Base-by-base conservation (phyloP, 2,329 filamentous ascomycete species). In the Beauveria pseudobassiana region DNA sequence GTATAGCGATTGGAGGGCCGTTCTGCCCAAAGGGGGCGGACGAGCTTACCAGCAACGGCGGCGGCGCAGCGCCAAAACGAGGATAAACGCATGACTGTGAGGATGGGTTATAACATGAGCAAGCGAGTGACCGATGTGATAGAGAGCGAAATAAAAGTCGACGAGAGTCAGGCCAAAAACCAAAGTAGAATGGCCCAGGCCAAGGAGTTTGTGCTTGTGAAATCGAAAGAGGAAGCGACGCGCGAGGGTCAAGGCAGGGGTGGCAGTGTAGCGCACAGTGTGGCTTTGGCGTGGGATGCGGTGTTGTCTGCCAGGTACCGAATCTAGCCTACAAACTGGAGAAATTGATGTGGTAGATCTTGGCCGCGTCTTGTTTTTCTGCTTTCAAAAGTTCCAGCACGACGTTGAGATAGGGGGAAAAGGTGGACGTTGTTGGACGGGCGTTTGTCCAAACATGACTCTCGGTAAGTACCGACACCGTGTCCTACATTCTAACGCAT, bases 41-140 rank as follows among this genome's bases (percentile, higher is more conserved):
- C 22, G 34, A 49, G 16, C 3, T 51, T 62, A 62, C 60, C 60
- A 53, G 60, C 60, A 45, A 53, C 40, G 34, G 54, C 54, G 46
- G 46, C 52, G 46, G 60, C 53, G n/a, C 40, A 56, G 53, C 60
- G 60, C 60, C 60, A 62, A 30, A 62, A 53, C 7, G 48, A 58
- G 5, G 53, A 62, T 26, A 45, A 26, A 45, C 53, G 54, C 60
- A 62, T 62, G 45, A 40, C 34, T 40, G 54, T 14, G 30, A 48
- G 7, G 22, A 55, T 28, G 56, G 16, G 42, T 30, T 50, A 54
- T 26, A 55, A 54, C 59, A 54, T 54, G 59, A 52, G 59, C 59
- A 22, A 61, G 50, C 10, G 42, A 48, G n/a, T 24, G 34, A 22
- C 16, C 22, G 40, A 22, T 53, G 18, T 8, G 20, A 18, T 22